Conservation (phyloP, 2,329 filamentous ascomycete genomes). For the Aureobasidium subglaciale region DNA sequence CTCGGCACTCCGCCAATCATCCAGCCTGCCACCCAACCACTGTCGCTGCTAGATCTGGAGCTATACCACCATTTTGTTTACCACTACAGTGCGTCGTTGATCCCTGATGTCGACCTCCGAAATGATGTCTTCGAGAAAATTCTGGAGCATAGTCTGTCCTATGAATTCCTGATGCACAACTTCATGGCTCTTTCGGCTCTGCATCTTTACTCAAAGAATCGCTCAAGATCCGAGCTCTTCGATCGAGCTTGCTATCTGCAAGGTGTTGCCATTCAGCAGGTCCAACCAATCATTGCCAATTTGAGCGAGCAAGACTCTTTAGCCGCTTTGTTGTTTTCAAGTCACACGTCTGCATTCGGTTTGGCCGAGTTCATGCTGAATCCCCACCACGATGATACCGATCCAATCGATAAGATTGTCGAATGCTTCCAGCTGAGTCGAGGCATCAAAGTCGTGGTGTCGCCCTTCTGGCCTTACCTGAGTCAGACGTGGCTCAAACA, state of each 20-base stretch:
- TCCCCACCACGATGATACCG: constrained; percentile 1
- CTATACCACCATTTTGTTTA: constrained; percentile 9
- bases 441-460: constrained; percentile 7
- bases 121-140: background rate
- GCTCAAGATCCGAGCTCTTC: constrained; percentile 10
- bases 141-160: background rate
- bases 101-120: background rate
- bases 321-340: constrained; percentile 16
- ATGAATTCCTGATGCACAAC: constrained; percentile 17
- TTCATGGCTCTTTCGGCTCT: constrained; percentile 21
- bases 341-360: constrained; percentile 16
- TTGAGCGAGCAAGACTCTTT: constrained; percentile 14
- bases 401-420: constrained; percentile 13
- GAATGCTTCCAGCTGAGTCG: constrained; percentile 10
- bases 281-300: constrained; percentile 12
- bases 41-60: constrained; percentile 6
- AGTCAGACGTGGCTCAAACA: background rate
- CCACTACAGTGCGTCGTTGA: background rate
- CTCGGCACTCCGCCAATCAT: background rate
- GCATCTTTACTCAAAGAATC: constrained; percentile 14
- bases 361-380: constrained; percentile 13
- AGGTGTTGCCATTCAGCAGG: constrained; percentile 15
- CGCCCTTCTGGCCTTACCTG: constrained; percentile 2
- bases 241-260: constrained; percentile 16
- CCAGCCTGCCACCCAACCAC: background rate